Evolutionary conservation across 2,329 filamentous ascomycete species (phyloP), one percentile per base, ranked within the genome.

Genomic region (Diaporthe eres): DNA sequence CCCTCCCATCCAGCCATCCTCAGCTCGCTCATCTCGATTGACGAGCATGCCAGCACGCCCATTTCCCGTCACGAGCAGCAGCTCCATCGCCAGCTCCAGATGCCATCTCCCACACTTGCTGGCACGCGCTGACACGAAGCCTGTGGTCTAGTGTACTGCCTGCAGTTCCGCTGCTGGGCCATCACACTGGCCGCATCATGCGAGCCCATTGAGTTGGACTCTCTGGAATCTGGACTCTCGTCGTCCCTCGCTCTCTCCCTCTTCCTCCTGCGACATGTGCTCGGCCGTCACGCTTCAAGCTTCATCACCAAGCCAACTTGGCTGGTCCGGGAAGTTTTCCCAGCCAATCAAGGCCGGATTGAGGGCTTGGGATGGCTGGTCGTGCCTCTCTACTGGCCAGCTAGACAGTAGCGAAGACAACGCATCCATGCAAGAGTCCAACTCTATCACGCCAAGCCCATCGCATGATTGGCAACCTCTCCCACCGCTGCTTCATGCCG

Each of bases 271-370:
- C 72, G 47, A 37, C 57, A n/a, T 39, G 25, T 47, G 72, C 58
- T 63, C 53, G 58, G 80, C 79, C 82, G 80, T 77, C 77, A 79
- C 78, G 57, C 57, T 72, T 53, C 47, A 44, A 51, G 47, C 51
- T 74, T 47, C 63, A 65, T 17, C 51, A 57, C 42, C 25, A 60
- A 78, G 78, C 78, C 78, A 79, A 81, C 81, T 84, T 85, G 82
- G 84, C 81, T 85, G 86, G 82, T 81, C 78, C 79, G 79, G 80
- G 81, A 81, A 78, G 77, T 78, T 75, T 75, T 79, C 78, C 80
- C 80, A 82, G 82, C 87, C 87, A 89, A 88, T 89, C 84, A 86
- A 77, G 80, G 80, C 75, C 31, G 25, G 22, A n/a, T 47, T n/a
- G 42, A 28, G 37, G 9, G 31, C 44, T 70, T 39, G 44, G 72